Evolutionary conservation across 2,329 filamentous ascomycete genomes (phyloP).

Genomic region (Xylaria digitata): DNA sequence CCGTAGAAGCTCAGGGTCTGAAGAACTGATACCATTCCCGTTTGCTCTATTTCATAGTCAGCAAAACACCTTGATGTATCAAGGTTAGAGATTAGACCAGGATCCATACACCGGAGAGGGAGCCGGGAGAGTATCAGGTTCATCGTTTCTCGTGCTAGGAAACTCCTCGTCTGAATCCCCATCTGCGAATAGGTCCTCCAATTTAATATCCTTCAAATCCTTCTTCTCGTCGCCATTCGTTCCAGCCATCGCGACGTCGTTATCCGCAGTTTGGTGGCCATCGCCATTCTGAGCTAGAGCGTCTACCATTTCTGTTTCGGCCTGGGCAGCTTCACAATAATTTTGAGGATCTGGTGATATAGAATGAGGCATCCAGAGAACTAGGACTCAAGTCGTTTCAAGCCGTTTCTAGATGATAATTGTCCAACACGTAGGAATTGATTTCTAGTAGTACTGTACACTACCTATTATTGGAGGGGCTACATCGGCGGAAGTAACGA

Average conservation of each 20-base stretch:
- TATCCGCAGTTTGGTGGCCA: conserved; percentile 44
- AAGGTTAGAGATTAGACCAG: conserved; percentile 11
- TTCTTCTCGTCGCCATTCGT: conserved; percentile 51
- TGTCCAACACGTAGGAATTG: background rate
- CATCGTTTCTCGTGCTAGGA: conserved; percentile 58
- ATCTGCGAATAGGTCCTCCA: conserved; percentile 70
- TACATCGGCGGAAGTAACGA: conserved; percentile 2
- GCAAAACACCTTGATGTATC: background rate
- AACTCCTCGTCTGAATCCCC: conserved; percentile 72
- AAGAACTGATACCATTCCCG: conserved; percentile 59
- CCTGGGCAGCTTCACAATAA: conserved; percentile 49
- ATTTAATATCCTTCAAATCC: conserved; percentile 62
- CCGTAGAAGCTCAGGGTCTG: conserved; percentile 86
- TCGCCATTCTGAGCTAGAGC: conserved; percentile 47
- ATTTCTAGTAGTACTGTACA: background rate
- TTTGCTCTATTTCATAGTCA: conserved; percentile 49
- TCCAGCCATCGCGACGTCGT: conserved; percentile 58
- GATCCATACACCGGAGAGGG: conserved; percentile 57
- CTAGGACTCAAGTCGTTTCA: background rate
- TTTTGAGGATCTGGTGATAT: conserved; percentile 50
- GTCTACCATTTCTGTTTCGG: conserved; percentile 54
- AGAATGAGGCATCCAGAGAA: conserved; percentile 59
- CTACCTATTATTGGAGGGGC: conserved; percentile 15
- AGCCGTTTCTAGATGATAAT: background rate
- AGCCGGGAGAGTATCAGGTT: conserved; percentile 58